Evolutionary conservation across 2,329 filamentous ascomycete species (phyloP).

Genomic region (Meredithiella fracta): DNA sequence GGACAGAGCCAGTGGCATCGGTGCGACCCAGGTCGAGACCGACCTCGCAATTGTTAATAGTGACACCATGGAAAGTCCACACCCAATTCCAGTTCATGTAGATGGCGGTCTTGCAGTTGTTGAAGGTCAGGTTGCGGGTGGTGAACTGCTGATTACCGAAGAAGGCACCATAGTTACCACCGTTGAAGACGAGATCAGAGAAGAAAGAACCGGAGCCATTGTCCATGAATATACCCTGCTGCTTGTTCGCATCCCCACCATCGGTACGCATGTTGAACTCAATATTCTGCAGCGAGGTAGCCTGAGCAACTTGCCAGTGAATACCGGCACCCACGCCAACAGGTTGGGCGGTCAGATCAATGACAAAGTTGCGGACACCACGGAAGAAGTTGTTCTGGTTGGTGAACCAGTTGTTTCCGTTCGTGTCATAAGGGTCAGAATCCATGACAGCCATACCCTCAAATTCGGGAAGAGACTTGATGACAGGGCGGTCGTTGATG

Average conservation of each 20-base stretch:
- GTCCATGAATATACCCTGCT: conserved; percentile 70
- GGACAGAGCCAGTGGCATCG: conserved; percentile 71
- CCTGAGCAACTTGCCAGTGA: conserved; percentile 77
- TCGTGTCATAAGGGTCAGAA: conserved; percentile 60
- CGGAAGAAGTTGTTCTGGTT: conserved; percentile 79
- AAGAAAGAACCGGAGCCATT: conserved; percentile 76
- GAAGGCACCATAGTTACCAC: conserved; percentile 62
- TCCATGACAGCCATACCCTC: conserved; percentile 83
- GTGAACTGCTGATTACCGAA: conserved; percentile 81
- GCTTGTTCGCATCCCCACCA: conserved; percentile 44
- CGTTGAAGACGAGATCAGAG: conserved; percentile 69
- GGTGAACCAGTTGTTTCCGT: conserved; percentile 57
- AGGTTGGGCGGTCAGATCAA: conserved; percentile 55
- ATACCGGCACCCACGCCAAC: conserved; percentile 49
- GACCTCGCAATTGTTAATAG: conserved; percentile 56
- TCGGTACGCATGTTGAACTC: conserved; percentile 63
- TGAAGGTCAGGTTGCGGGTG: conserved; percentile 67
- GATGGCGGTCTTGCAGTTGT: conserved; percentile 64
- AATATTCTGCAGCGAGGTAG: conserved; percentile 65
- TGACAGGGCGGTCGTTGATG: conserved; percentile 49
- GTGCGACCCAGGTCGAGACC: conserved; percentile 58
- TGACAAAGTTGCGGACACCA: conserved; percentile 64
- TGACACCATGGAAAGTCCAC: conserved; percentile 63
- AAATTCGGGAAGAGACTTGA: conserved; percentile 61
- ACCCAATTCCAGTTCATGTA: conserved; percentile 89